These are phyloP conservation scores for Ceratobasidium sp. DNA, from an alignment of 1,284 basidiomycete species.

Conservation along the genomic window DNA sequence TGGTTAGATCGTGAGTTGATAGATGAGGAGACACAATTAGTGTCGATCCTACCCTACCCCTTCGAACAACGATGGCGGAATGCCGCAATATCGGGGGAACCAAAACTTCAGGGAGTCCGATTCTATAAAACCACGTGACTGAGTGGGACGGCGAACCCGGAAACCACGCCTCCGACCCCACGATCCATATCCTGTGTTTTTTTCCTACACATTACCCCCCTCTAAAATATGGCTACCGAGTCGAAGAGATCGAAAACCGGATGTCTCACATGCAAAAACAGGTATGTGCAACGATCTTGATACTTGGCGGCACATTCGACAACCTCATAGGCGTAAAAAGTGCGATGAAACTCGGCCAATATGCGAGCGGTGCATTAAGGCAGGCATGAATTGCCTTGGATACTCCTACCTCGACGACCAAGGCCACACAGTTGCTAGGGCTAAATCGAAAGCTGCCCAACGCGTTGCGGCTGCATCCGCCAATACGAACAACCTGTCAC, in stretches of 20 bases:
- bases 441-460: background rate
- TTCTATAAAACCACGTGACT: no score
- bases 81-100: no score
- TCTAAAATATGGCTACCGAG: background rate
- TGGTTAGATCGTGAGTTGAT: no score
- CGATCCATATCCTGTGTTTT: background rate
- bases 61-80: no score
- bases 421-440: background rate
- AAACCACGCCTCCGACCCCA: no score
- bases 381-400: constrained; percentile 1
- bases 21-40: no score
- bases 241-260: background rate
- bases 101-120: no score
- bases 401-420: background rate
- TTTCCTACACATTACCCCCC: background rate
- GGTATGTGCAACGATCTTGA: background rate
- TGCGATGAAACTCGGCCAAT: constrained; percentile 10
- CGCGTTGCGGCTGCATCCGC: no score
- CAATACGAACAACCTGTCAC: no score
- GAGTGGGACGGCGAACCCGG: no score
- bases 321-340: constrained; percentile 4
- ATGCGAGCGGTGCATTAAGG: background rate
- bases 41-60: no score
- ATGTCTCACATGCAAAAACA: constrained; percentile 3
- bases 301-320: background rate